Evolutionary conservation across 352 stramenopile species (phyloP).

Genomic region (Thraustochytrium striatum): DNA sequence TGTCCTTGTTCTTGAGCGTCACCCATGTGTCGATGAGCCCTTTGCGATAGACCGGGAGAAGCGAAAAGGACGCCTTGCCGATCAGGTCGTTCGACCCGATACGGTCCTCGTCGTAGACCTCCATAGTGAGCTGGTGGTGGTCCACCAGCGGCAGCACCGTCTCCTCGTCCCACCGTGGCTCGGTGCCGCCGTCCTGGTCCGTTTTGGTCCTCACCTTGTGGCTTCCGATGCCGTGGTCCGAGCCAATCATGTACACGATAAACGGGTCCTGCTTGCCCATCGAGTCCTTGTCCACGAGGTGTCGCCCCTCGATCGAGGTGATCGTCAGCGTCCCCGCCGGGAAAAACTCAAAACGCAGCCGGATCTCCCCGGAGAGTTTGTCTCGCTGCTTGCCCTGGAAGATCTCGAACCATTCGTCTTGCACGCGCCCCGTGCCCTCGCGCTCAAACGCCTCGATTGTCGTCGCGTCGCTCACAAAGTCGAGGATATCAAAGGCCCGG

Average conservation of each 20-base stretch:
- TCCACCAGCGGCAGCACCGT: slow-evolving; percentile 85
- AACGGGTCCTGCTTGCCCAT: slow-evolving; percentile 56
- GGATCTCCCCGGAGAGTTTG: slow-evolving; percentile 67
- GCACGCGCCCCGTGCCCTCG: slow-evolving; percentile 24
- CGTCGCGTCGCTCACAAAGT: slow-evolving; percentile 55
- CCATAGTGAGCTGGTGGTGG: slow-evolving; percentile 79
- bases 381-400: slow-evolving; percentile 66
- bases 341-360: slow-evolving; percentile 73
- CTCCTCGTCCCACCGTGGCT: slow-evolving; percentile 74
- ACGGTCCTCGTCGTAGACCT: slow-evolving; percentile 84
- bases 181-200: slow-evolving; percentile 71
- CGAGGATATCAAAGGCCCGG: slow-evolving; percentile 51
- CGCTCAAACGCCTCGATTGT: slow-evolving; percentile 45
- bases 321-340: slow-evolving; percentile 67
- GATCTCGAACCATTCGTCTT: slow-evolving; percentile 40
- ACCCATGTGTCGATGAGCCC: slow-evolving; percentile 79
- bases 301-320: slow-evolving; percentile 54
- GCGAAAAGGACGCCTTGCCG: slow-evolving; percentile 68
- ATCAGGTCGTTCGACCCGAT: slow-evolving; percentile 77
- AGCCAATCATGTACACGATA: slow-evolving; percentile 57
- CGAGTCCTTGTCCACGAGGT: slow-evolving; percentile 49
- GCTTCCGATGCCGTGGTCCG: slow-evolving; percentile 66
- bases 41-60: slow-evolving; percentile 81
- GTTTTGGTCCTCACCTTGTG: slow-evolving; percentile 71
- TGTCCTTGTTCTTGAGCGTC: slow-evolving; percentile 74